phyloP scores from a whole-genome alignment of 805 yeast species.

The Kurtzmaniella cleridarum region DNA sequence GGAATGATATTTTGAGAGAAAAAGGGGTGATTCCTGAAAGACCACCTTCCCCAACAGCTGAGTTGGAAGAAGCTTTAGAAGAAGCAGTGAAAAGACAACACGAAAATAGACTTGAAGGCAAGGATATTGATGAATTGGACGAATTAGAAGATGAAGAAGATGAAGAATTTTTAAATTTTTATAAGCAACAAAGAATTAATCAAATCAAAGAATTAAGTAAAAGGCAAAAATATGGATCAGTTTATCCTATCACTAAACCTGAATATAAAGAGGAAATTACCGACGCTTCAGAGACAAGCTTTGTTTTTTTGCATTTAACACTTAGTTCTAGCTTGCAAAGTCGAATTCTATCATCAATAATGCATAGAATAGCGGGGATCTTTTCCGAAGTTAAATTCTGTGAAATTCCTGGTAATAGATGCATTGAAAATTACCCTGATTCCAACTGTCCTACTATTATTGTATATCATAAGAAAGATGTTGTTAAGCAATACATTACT shows the following conservation, averaged over 20 bases:
- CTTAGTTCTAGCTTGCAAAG: conserved; percentile 67
- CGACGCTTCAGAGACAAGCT: conserved; percentile 60
- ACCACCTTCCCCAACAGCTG: conserved; percentile 82
- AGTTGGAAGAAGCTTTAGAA: conserved; percentile 80
- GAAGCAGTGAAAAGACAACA: conserved; percentile 78
- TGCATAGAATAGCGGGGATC: conserved; percentile 53
- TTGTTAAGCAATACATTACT: conserved; percentile 76
- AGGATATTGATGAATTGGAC: conserved; percentile 75
- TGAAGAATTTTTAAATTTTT: conserved; percentile 78
- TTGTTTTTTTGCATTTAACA: conserved; percentile 76
- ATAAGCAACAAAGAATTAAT: conserved; percentile 71
- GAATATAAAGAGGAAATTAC: conserved; percentile 87
- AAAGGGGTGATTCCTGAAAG: conserved; percentile 91
- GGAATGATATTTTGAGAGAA: conserved; percentile 91
- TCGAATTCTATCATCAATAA: conserved; percentile 58
- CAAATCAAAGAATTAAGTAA: conserved; percentile 61
- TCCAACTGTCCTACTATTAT: conserved; percentile 86
- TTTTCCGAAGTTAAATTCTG: conserved; percentile 84
- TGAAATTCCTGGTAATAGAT: conserved; percentile 86
- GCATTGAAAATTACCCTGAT: conserved; percentile 90
- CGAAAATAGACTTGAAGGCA: conserved; percentile 74
- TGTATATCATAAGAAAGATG: conserved; percentile 73
- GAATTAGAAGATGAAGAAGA: conserved; percentile 90
- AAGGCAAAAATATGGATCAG: conserved; percentile 64
- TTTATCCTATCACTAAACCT: conserved; percentile 74